A percentile compares a stretch with the other conserved stretches of the same genome.
phyloP scores from a whole-genome alignment of 2,329 filamentous ascomycete genomes.

The Achaetomium macrosporum region DNA sequence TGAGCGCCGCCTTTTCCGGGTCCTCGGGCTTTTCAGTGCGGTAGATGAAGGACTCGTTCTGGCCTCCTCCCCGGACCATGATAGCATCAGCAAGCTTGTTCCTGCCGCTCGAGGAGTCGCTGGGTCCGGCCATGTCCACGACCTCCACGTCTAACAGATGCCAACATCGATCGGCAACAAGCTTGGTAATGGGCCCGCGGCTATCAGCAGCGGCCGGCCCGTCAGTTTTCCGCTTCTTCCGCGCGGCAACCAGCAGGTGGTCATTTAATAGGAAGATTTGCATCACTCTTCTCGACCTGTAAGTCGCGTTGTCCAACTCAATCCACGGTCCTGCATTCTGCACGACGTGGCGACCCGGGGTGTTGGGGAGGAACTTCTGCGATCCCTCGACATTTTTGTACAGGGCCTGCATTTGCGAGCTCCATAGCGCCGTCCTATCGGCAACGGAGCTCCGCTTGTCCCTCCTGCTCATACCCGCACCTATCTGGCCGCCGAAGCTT shows the following conservation, averaged over 20 bases:
- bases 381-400: conserved; percentile 98
- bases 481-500: conserved; percentile 46
- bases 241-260: conserved; percentile 82
- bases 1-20: conserved; percentile 69
- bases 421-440: conserved; percentile 61
- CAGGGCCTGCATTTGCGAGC: conserved; percentile 68
- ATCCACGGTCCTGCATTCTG: conserved; percentile 93
- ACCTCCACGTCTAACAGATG: conserved; percentile 87
- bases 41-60: conserved; percentile 84
- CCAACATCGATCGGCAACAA: conserved; percentile 93
- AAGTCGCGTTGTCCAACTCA: conserved; percentile 93
- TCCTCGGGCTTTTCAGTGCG: conserved; percentile 77
- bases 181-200: conserved; percentile 59
- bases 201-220: conserved; percentile 42
- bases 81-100: conserved; percentile 77
- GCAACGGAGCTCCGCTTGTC: conserved; percentile 88
- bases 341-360: conserved; percentile 86
- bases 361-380: conserved; percentile 90
- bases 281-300: conserved; percentile 84
- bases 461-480: conserved; percentile 55
- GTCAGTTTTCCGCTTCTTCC: conserved; percentile 87
- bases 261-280: conserved; percentile 93
- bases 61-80: conserved; percentile 78
- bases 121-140: conserved; percentile 72
- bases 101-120: conserved; percentile 47